Evolutionary conservation across 176 grass and related monocot genomes (phyloP).

Genomic region (Microstegium vimineum): DNA sequence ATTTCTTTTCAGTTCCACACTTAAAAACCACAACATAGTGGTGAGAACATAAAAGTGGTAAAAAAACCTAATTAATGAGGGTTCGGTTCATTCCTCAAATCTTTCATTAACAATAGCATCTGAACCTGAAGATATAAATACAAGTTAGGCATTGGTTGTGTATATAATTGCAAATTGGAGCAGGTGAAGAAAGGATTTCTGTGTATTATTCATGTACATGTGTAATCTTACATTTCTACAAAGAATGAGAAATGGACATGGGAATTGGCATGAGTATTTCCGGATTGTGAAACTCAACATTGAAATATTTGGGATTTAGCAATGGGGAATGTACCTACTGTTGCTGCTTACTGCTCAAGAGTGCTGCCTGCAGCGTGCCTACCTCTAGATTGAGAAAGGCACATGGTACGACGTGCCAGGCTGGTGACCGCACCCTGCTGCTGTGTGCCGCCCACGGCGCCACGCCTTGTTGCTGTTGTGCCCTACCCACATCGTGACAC

Average conservation of each 20-base stretch:
- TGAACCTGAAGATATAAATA: no score
- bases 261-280: background rate
- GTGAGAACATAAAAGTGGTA: background rate
- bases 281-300: background rate
- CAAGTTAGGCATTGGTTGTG: no score
- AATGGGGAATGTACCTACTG: background rate
- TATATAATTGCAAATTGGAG: no score
- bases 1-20: background rate
- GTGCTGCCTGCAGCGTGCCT: background rate
- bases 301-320: background rate
- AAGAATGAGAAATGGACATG: background rate
- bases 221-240: background rate
- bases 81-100: background rate
- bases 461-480: background rate
- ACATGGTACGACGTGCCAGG: no score
- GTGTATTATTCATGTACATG: background rate
- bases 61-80: background rate
- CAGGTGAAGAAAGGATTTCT: no score
- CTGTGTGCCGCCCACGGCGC: no score
- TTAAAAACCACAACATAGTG: background rate
- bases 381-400: no score
- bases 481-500: background rate
- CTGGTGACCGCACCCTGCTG: no score
- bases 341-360: background rate
- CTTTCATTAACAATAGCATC: no score